Evolutionary conservation across 495 filamentous ascomycete genomes (phyloP).

Genomic region (Schizothecium vesticola): DNA sequence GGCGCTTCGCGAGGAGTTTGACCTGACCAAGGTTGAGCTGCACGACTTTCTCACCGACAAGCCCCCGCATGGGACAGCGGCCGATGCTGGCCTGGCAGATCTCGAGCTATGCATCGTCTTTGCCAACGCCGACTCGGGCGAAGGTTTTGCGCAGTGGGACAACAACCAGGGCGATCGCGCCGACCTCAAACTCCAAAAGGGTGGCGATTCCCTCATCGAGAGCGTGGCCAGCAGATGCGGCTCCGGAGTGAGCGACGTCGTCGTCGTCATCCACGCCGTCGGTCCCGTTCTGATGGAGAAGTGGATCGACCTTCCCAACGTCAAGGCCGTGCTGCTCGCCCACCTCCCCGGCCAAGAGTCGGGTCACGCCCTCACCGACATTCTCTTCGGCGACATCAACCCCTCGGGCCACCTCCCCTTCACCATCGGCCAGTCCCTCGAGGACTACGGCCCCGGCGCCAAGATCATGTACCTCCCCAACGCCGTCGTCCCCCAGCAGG

Average conservation of each 20-base stretch:
- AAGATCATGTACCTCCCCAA: slow-evolving; percentile 72
- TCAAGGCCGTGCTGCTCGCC: slow-evolving; percentile 80
- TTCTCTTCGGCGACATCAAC: slow-evolving; percentile 80
- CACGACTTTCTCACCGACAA: slow-evolving; percentile 58
- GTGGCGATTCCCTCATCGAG: slow-evolving; percentile 66
- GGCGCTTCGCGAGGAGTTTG: slow-evolving; percentile 58
- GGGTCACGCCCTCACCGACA: slow-evolving; percentile 75
- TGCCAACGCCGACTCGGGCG: slow-evolving; percentile 56
- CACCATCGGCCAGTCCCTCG: slow-evolving; percentile 74
- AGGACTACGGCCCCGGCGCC: slow-evolving; percentile 77
- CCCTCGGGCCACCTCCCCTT: slow-evolving; percentile 86
- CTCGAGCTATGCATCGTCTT: slow-evolving; percentile 68
- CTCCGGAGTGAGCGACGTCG: slow-evolving; percentile 54
- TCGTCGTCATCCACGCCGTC: slow-evolving; percentile 87
- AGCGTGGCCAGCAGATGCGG: slow-evolving; percentile 68
- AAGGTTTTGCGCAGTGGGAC: slow-evolving; percentile 58
- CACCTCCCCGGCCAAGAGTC: slow-evolving; percentile 89
- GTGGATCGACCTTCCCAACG: slow-evolving; percentile 73
- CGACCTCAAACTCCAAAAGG: slow-evolving; percentile 71
- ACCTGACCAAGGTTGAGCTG: slow-evolving; percentile 53
- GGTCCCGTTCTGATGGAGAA: slow-evolving; percentile 80
- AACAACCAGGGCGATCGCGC: slow-evolving; percentile 77
- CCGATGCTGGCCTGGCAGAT: slow-evolving; percentile 30
- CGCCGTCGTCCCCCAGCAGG: slow-evolving; percentile 70
- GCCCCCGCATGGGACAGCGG: slow-evolving; percentile 15